Conservation (phyloP, 306 rosid genomes). For the Dicorynia guianensis region DNA sequence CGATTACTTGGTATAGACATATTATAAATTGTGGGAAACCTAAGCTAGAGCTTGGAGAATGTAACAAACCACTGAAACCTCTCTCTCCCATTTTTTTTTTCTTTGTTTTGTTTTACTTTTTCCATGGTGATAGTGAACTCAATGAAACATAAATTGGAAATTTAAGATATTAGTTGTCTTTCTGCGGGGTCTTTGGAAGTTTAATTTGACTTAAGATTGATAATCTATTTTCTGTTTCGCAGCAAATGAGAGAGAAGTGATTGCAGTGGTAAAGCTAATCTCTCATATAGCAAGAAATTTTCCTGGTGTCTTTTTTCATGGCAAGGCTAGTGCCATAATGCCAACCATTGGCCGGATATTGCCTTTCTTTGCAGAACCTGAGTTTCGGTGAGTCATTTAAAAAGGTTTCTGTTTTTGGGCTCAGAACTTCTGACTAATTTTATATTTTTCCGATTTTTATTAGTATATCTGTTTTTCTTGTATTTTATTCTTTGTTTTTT, state of each 20-base stretch:
- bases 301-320: constrained; percentile 83
- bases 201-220: not conserved
- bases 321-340: constrained; percentile 60
- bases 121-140: too few relatives aligned
- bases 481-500: too few relatives aligned
- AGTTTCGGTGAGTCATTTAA: constrained; percentile 52
- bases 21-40: too few relatives aligned
- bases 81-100: too few relatives aligned
- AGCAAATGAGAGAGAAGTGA: constrained; percentile 72
- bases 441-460: not conserved
- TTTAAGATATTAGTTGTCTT: too few relatives aligned
- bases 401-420: not conserved
- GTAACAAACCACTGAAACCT: too few relatives aligned
- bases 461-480: not conserved
- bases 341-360: constrained; percentile 75
- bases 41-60: too few relatives aligned
- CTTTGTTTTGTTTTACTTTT: too few relatives aligned
- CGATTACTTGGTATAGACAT: not conserved
- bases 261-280: constrained; percentile 76
- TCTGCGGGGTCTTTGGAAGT: not conserved
- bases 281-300: constrained; percentile 68
- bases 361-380: constrained; percentile 82
- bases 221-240: constrained; percentile 22
- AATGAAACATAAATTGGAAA: too few relatives aligned
- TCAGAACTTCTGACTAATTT: not conserved